Conservation (phyloP, 2,329 filamentous ascomycete species). For the Arthrobotrys sinensis region DNA sequence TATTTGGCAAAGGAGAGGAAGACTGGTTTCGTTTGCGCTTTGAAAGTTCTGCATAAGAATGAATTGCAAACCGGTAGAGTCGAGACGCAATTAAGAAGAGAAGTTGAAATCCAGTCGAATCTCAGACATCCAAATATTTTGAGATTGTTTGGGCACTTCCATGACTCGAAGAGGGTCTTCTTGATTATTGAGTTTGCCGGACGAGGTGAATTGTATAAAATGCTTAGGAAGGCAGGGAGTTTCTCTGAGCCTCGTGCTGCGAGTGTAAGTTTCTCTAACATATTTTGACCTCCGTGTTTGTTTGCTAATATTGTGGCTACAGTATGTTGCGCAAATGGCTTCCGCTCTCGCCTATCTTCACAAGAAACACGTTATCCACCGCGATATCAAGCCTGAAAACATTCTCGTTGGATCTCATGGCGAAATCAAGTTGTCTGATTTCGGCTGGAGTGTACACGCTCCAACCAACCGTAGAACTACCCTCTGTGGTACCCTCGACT, state of each 20-base stretch:
- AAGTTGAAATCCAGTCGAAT: conserved; percentile 92
- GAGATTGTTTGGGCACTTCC: conserved; percentile 87
- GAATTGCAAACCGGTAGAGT: conserved; percentile 85
- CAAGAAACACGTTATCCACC: conserved; percentile 97
- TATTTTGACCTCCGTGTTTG: not conserved
- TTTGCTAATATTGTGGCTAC: not conserved
- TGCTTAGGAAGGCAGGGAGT: conserved; percentile 81
- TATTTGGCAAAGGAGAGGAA: conserved; percentile 86
- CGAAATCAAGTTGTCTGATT: conserved; percentile 98
- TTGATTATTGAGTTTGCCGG: conserved; percentile 89
- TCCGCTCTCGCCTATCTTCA: conserved; percentile 90
- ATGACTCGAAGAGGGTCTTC: conserved; percentile 89
- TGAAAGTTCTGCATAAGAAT: conserved; percentile 88
- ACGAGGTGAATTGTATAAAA: conserved; percentile 90
- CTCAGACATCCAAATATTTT: conserved; percentile 88
- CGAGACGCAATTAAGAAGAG: conserved; percentile 87
- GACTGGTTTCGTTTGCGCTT: conserved; percentile 85
- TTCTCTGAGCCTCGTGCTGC: conserved; percentile 90
- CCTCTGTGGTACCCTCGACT: conserved; percentile 97
- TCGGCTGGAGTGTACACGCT: conserved; percentile 98
- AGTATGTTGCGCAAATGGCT: conserved; percentile 93
- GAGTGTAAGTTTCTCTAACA: conserved; percentile 65
- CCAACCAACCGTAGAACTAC: conserved; percentile 94
- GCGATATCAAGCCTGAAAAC: conserved; percentile 98
- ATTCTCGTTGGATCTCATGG: conserved; percentile 96